Percentiles rank a stretch among this genome's conserved stretches.
Evolutionary conservation across 768 basidiomycete species (phyloP).

Genomic region (Chalciporus pseudorubinellus): DNA sequence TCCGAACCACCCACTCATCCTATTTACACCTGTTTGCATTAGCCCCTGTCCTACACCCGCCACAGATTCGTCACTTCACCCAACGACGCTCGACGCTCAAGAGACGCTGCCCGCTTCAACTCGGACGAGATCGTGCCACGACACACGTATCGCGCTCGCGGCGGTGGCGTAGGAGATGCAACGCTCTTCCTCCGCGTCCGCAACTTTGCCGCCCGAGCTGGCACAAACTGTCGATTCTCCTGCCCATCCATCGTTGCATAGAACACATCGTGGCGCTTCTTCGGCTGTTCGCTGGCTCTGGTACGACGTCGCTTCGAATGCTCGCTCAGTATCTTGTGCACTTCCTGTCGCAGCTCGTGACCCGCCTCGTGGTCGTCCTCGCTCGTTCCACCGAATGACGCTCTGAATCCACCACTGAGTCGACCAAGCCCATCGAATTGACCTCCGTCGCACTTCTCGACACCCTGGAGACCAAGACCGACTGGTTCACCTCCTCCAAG

Average conservation of each 20-base stretch:
- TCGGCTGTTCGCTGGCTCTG: constrained; percentile 17
- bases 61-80: constrained; percentile 10
- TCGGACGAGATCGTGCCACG: constrained; percentile 31
- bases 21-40: constrained; percentile 20
- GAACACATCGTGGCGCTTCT: constrained; percentile 28
- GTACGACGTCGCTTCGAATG: constrained; percentile 19
- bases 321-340: constrained; percentile 21
- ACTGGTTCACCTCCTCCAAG: constrained; percentile 3
- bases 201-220: constrained; percentile 5
- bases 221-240: not conserved
- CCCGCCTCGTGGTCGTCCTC: not conserved
- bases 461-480: constrained; percentile 28
- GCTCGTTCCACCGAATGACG: not conserved
- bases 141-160: constrained; percentile 6
- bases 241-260: constrained; percentile 18
- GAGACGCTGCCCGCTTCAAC: constrained; percentile 27
- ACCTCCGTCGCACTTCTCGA: constrained; percentile 24
- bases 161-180: constrained; percentile 21
- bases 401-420: constrained; percentile 28
- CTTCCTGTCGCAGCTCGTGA: constrained; percentile 18
- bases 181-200: constrained; percentile 15
- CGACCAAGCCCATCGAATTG: constrained; percentile 29
- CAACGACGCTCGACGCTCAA: constrained; percentile 26
- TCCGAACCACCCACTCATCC: not conserved
- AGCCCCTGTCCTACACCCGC: constrained; percentile 15